Percentiles rank a stretch among this genome's conserved stretches.
phyloP scores from a whole-genome alignment of 164 flowering plant species.

The Piper betle region DNA sequence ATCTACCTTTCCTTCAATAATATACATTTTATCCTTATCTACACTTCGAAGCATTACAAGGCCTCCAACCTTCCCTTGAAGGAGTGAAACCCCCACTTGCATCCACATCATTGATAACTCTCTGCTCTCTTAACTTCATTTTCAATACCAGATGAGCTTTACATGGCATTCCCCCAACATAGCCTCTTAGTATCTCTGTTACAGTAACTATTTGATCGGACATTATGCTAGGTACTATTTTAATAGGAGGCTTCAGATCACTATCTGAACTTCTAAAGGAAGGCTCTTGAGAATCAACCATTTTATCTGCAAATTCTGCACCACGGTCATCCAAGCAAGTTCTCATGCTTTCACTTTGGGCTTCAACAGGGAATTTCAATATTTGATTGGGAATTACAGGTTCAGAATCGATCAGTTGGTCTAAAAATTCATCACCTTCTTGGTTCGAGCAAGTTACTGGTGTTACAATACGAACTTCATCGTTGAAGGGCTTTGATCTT shows the following conservation, averaged over 20 bases:
- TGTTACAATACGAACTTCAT: not conserved
- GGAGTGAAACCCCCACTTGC: constrained; percentile 8
- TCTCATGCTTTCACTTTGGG: not conserved
- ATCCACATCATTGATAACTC: constrained; percentile 5
- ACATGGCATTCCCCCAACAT: constrained; percentile 50
- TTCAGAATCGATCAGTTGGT: too few relatives aligned
- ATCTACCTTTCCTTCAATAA: constrained; percentile 46
- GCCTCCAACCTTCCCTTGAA: constrained; percentile 42
- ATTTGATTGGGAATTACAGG: too few relatives aligned
- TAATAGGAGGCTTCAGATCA: not conserved
- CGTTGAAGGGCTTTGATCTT: not conserved
- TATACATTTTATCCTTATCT: constrained; percentile 31
- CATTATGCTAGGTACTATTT: not conserved
- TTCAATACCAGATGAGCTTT: constrained; percentile 36
- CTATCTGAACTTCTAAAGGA: not conserved
- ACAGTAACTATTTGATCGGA: constrained; percentile 8
- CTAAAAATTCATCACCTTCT: too few relatives aligned
- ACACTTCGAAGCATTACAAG: constrained; percentile 19
- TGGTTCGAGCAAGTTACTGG: too few relatives aligned
- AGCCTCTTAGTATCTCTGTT: constrained; percentile 39
- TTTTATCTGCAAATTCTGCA: constrained; percentile 1
- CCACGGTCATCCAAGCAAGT: not conserved
- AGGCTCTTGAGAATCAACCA: not conserved
- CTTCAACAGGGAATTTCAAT: constrained; percentile 3
- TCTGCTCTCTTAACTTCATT: constrained; percentile 13